Conservation (phyloP, 2,329 filamentous ascomycete genomes). For the Tolypocladium tropicale region DNA sequence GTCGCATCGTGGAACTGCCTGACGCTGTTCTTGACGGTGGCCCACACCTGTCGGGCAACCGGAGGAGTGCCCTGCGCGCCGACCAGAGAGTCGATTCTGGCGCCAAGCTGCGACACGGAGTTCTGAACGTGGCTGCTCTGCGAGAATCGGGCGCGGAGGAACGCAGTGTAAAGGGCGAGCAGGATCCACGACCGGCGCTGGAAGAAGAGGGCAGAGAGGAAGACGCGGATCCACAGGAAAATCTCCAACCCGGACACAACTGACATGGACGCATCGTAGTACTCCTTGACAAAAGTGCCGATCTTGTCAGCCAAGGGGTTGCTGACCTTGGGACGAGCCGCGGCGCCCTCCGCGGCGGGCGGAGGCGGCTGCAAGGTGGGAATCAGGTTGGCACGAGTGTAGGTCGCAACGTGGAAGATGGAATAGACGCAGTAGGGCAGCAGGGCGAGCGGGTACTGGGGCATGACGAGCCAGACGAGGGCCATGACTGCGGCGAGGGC, state of each 20-base stretch:
- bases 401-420: conserved; percentile 95
- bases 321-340: conserved; percentile 36
- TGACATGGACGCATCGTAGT: conserved; percentile 95
- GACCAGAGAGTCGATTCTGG: conserved; percentile 69
- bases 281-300: conserved; percentile 90
- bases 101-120: conserved; percentile 61
- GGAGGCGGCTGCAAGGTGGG: conserved; percentile 69
- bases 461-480: conserved; percentile 85
- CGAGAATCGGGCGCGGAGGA: conserved; percentile 80
- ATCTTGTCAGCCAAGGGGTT: conserved; percentile 70
- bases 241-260: conserved; percentile 86
- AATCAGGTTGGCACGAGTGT: conserved; percentile 86
- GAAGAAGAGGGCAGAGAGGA: conserved; percentile 77
- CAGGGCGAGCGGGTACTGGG: conserved; percentile 81
- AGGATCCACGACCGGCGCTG: conserved; percentile 86
- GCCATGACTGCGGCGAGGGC: conserved; percentile 59
- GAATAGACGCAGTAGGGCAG: conserved; percentile 96
- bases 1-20: conserved; percentile 71
- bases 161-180: conserved; percentile 74
- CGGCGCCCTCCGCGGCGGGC: conserved; percentile 44
- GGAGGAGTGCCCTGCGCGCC: conserved; percentile 83
- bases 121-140: conserved; percentile 92
- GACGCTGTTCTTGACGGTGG: conserved; percentile 60
- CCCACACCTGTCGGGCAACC: conserved; percentile 69
- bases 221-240: conserved; percentile 70